These are phyloP conservation scores for Gymnopus androsaceus DNA, from an alignment of 1,284 basidiomycete genomes.

Conservation along the genomic window DNA sequence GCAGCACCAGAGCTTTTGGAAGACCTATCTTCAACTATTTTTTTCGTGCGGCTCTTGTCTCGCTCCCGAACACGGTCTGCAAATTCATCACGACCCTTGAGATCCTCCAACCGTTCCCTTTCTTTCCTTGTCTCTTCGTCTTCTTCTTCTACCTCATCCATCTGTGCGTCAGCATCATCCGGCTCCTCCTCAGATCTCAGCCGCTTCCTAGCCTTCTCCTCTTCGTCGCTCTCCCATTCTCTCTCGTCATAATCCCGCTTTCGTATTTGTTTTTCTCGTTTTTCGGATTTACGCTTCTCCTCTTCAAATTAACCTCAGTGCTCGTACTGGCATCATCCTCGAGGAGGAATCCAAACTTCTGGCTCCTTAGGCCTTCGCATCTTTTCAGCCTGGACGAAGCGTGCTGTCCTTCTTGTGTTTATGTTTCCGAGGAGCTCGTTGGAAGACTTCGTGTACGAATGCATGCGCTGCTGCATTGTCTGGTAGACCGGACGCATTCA, in stretches of 20 bases:
- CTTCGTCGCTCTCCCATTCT: conserved; percentile 88
- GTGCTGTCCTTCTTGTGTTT: conserved; percentile 56
- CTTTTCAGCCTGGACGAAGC: conserved; percentile 68
- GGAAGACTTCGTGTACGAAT: conserved; percentile 80
- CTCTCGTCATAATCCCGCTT: conserved; percentile 79
- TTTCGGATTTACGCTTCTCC: conserved; percentile 41
- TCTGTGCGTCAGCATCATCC: conserved; percentile 39
- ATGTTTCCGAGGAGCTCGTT: conserved; percentile 75
- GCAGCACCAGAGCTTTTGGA: conserved; percentile 73
- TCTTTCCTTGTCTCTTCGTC: conserved; percentile 75
- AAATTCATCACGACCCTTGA: conserved; percentile 90
- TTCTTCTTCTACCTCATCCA: conserved; percentile 66
- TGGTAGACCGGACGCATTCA: conserved; percentile 80
- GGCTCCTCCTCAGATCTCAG: conserved; percentile 45
- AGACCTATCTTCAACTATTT: conserved; percentile 90
- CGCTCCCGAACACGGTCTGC: conserved; percentile 84
- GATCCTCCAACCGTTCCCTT: conserved; percentile 76
- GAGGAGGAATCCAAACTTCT: conserved; percentile 78
- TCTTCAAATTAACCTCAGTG: conserved; percentile 44
- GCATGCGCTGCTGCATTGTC: conserved; percentile 76
- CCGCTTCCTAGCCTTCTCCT: conserved; percentile 75
- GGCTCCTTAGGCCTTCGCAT: conserved; percentile 68
- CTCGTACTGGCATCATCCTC: conserved; percentile 61
- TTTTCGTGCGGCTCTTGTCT: conserved; percentile 86
- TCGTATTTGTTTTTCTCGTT: conserved; percentile 55